These are phyloP conservation scores for Auriscalpium microsporum DNA, from an alignment of 768 basidiomycete species.

Conservation along the genomic window DNA sequence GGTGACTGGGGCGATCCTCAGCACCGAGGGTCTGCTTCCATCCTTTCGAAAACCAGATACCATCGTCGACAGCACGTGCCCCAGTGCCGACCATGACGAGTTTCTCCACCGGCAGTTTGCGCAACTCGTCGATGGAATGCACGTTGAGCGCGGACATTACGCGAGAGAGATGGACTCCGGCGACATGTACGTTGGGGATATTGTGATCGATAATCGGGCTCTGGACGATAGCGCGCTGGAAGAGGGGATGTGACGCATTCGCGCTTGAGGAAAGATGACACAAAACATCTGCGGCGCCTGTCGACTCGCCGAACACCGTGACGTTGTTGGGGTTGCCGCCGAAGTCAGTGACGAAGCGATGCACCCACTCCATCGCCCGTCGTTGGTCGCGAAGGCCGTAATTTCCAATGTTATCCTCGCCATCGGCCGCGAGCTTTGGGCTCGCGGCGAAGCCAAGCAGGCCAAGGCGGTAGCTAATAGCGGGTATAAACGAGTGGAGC, in stretches of 20 bases:
- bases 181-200: conserved; percentile 48
- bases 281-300: conserved; percentile 28
- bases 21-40: conserved; percentile 45
- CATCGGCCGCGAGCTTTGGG: conserved; percentile 58
- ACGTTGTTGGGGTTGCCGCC: conserved; percentile 38
- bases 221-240: conserved; percentile 71
- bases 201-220: conserved; percentile 57
- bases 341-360: conserved; percentile 41
- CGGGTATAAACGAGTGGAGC: conserved; percentile 3
- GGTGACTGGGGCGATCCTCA: conserved; percentile 21
- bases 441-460: conserved; percentile 71
- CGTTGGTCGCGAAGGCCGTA: conserved; percentile 43
- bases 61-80: conserved; percentile 59
- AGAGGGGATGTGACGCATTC: conserved; percentile 53
- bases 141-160: conserved; percentile 49
- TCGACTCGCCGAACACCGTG: conserved; percentile 26
- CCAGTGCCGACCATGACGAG: conserved; percentile 38
- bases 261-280: conserved; percentile 46
- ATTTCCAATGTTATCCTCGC: conserved; percentile 65
- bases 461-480: conserved; percentile 62
- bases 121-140: conserved; percentile 52
- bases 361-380: conserved; percentile 43
- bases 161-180: conserved; percentile 61
- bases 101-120: conserved; percentile 47
- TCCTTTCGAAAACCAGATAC: conserved; percentile 53